These are phyloP conservation scores for Aspergillus sp. DNA, from an alignment of 2,329 filamentous ascomycete genomes.

Conservation along the genomic window DNA sequence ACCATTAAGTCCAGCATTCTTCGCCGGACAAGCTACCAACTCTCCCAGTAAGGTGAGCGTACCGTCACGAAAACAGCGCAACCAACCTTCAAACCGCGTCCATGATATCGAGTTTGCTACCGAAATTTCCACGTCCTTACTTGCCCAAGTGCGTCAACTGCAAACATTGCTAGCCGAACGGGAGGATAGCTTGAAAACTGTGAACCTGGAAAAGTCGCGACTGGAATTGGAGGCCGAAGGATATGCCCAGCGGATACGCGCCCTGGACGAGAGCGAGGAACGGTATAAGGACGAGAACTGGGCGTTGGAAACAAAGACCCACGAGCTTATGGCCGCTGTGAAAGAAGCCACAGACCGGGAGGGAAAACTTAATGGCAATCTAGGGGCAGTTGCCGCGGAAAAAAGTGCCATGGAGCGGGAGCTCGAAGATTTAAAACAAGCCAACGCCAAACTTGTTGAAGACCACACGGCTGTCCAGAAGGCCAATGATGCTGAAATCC, in stretches of 20 bases:
- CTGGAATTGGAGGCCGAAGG: slow-evolving; percentile 81
- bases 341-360: slow-evolving; percentile 80
- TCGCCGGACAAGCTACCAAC: slow-evolving; percentile 77
- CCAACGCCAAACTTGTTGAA: slow-evolving; percentile 74
- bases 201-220: slow-evolving; percentile 71
- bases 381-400: slow-evolving; percentile 70
- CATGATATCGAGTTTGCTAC: slow-evolving; percentile 99
- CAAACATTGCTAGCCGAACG: slow-evolving; percentile 82
- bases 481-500: slow-evolving; percentile 84
- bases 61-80: slow-evolving; percentile 83
- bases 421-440: slow-evolving; percentile 82
- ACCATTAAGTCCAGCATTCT: slow-evolving; percentile 71
- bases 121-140: slow-evolving; percentile 91
- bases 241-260: slow-evolving; percentile 75
- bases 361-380: slow-evolving; percentile 71
- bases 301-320: slow-evolving; percentile 89
- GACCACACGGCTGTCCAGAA: slow-evolving; percentile 76
- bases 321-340: slow-evolving; percentile 72
- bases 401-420: slow-evolving; percentile 80
- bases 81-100: slow-evolving; percentile 82
- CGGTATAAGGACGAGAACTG: slow-evolving; percentile 98
- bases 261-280: slow-evolving; percentile 88
- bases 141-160: slow-evolving; percentile 89
- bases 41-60: slow-evolving; percentile 89
- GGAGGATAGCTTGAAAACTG: slow-evolving; percentile 77